Conservation (phyloP, 768 basidiomycete species). For the Tricholoma furcatifolium region DNA sequence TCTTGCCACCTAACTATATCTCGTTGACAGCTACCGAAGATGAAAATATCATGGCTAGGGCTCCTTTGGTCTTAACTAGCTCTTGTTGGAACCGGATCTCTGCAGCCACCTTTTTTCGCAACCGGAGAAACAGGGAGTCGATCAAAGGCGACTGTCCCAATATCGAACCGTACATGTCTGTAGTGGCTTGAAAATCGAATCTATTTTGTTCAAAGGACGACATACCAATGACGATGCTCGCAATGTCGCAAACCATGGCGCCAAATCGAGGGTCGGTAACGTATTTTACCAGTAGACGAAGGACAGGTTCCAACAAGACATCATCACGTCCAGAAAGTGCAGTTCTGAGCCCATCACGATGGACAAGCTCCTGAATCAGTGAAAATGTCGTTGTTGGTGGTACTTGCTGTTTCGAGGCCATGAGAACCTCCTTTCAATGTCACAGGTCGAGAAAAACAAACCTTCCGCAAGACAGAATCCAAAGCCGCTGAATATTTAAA, state of each 20-base stretch:
- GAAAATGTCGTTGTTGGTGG: slow-evolving; percentile 87
- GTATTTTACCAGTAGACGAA: slow-evolving; percentile 83
- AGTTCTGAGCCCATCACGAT: slow-evolving; percentile 83
- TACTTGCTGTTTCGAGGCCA: slow-evolving; percentile 55
- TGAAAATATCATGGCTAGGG: slow-evolving; percentile 87
- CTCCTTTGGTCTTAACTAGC: slow-evolving; percentile 77
- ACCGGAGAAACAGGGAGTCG: slow-evolving; percentile 77
- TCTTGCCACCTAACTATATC: slow-evolving; percentile 8
- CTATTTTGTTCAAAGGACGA: slow-evolving; percentile 7
- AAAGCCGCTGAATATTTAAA: slow-evolving; percentile 96
- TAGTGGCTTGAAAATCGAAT: slow-evolving; percentile 6
- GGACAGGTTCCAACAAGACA: slow-evolving; percentile 86
- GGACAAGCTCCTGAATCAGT: slow-evolving; percentile 88
- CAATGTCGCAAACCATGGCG: slow-evolving; percentile 81
- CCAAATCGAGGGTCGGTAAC: slow-evolving; percentile 91
- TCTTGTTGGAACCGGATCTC: slow-evolving; percentile 91
- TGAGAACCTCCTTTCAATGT: not conserved
- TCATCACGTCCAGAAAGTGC: slow-evolving; percentile 93
- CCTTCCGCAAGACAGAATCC: slow-evolving; percentile 87
- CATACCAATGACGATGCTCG: slow-evolving; percentile 81
- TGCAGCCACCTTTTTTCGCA: slow-evolving; percentile 80
- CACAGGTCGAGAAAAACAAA: slow-evolving; percentile 25
- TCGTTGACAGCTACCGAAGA: slow-evolving; percentile 36
- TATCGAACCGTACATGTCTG: slow-evolving; percentile 90
- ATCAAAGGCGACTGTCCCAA: slow-evolving; percentile 94